Conservation (phyloP, 73 alveolate genomes). For the Durusdinium trenchii region DNA sequence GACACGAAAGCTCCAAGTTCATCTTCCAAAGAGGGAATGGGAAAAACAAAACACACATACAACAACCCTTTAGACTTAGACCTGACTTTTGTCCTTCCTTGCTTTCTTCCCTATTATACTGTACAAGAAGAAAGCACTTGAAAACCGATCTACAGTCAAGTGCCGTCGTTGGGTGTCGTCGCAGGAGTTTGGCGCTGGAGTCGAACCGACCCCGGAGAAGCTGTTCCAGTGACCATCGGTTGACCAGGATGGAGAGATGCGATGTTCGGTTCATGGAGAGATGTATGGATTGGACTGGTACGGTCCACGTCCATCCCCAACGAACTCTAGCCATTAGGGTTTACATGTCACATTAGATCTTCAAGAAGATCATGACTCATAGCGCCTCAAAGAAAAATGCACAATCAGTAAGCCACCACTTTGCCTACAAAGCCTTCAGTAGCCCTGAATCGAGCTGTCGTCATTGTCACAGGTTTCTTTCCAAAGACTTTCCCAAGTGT, state of each 20-base stretch:
- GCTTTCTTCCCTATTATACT: background rate
- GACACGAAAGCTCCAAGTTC: too few relatives aligned
- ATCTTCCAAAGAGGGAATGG: too few relatives aligned
- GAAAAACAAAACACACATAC: too few relatives aligned
- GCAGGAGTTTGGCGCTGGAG: constrained; percentile 91
- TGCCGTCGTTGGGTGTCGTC: background rate
- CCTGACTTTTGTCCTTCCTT: background rate
- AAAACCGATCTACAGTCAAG: background rate
- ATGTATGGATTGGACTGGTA: background rate
- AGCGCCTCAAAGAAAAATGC: too few relatives aligned
- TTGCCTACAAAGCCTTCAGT: too few relatives aligned
- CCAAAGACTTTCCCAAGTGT: too few relatives aligned
- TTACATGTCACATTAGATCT: background rate
- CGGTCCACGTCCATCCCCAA: background rate
- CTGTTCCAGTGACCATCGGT: constrained; percentile 7
- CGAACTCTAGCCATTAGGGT: background rate
- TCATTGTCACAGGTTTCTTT: too few relatives aligned
- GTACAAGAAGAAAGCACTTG: background rate
- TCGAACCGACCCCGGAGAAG: constrained; percentile 68
- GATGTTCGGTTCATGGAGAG: background rate
- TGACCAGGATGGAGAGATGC: background rate
- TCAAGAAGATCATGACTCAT: background rate
- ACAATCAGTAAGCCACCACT: too few relatives aligned
- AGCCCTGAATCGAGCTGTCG: too few relatives aligned
- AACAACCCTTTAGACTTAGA: too few relatives aligned